phyloP scores from a whole-genome alignment of 1,284 basidiomycete genomes.

The Ceratobasidium papillatum region DNA sequence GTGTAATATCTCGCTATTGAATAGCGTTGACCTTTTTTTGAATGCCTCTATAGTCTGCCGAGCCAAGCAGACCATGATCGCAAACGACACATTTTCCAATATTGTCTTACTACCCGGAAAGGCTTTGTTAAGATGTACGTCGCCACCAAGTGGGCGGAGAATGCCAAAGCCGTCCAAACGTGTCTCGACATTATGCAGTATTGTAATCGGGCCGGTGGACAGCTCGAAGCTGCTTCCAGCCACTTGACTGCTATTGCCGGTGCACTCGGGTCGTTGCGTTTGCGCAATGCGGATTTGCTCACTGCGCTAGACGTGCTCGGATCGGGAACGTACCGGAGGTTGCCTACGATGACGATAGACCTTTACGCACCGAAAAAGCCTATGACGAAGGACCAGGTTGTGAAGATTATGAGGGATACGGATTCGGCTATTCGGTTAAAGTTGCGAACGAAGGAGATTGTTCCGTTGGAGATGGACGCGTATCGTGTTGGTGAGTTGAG shows the following conservation, averaged over 20 bases:
- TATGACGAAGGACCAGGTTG: slow-evolving; percentile 71
- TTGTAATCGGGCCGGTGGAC: slow-evolving; percentile 20
- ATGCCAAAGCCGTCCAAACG: slow-evolving; percentile 78
- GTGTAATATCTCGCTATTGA: slow-evolving; percentile 48
- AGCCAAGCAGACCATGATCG: slow-evolving; percentile 83
- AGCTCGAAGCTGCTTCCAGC: slow-evolving; percentile 10
- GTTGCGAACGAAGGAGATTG: slow-evolving; percentile 73
- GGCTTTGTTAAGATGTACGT: slow-evolving; percentile 91
- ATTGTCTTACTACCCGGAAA: slow-evolving; percentile 87
- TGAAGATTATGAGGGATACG: slow-evolving; percentile 71
- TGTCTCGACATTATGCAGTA: slow-evolving; percentile 37
- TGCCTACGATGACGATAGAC: slow-evolving; percentile 80
- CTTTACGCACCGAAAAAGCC: slow-evolving; percentile 73
- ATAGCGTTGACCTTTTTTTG: neutral
- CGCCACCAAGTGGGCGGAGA: slow-evolving; percentile 81
- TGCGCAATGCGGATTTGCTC: slow-evolving; percentile 88
- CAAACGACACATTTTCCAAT: slow-evolving; percentile 84
- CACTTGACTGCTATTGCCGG: slow-evolving; percentile 61
- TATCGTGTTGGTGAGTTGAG: slow-evolving; percentile 72
- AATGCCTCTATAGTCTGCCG: slow-evolving; percentile 66
- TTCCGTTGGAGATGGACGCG: slow-evolving; percentile 77
- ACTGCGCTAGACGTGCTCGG: slow-evolving; percentile 88
- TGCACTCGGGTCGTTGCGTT: slow-evolving; percentile 70
- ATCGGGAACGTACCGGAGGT: slow-evolving; percentile 79
- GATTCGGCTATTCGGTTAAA: slow-evolving; percentile 81